A percentile compares a stretch with the other conserved stretches of the same genome.
Conservation (phyloP, 108 stramenopile species). For the Cylindrotheca closterium region DNA sequence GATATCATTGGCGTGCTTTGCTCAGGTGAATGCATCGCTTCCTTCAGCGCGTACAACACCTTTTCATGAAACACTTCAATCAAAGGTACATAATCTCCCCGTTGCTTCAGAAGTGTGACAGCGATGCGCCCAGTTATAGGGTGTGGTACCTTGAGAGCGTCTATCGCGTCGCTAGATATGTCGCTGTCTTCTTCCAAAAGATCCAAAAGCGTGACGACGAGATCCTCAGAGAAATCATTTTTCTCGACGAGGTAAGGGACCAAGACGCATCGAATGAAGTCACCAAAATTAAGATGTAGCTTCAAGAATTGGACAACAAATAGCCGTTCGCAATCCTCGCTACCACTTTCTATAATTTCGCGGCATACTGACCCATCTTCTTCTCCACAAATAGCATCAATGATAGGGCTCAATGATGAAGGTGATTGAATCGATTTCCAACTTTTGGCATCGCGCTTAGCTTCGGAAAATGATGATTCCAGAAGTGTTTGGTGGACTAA, state of each 20-base stretch:
- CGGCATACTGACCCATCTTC: neutral
- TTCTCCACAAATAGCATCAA: neutral
- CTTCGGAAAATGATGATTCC: neutral
- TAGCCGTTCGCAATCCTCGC: neutral
- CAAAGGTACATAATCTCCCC: neutral
- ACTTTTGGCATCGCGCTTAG: neutral
- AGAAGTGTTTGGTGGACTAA: constrained; percentile 14
- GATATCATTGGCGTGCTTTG: constrained; percentile 9
- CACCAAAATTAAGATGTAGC: constrained; percentile 1
- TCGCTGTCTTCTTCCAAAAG: neutral
- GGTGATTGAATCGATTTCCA: neutral
- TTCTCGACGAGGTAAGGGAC: constrained; percentile 6
- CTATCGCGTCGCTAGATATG: neutral
- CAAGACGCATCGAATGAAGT: constrained; percentile 10
- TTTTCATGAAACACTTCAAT: constrained; percentile 13
- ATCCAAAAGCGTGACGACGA: constrained; percentile 12
- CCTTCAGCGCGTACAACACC: constrained; percentile 2
- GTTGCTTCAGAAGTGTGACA: constrained; percentile 1
- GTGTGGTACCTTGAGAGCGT: neutral
- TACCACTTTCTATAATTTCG: neutral
- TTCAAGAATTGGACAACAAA: constrained; percentile 12
- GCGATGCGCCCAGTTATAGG: neutral
- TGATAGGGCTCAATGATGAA: neutral
- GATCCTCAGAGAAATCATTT: neutral
- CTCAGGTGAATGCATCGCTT: neutral